Evolutionary conservation across 257 asterid species (phyloP), one percentile per base, ranked within the genome.

Genomic region (Scutellaria barbata): DNA sequence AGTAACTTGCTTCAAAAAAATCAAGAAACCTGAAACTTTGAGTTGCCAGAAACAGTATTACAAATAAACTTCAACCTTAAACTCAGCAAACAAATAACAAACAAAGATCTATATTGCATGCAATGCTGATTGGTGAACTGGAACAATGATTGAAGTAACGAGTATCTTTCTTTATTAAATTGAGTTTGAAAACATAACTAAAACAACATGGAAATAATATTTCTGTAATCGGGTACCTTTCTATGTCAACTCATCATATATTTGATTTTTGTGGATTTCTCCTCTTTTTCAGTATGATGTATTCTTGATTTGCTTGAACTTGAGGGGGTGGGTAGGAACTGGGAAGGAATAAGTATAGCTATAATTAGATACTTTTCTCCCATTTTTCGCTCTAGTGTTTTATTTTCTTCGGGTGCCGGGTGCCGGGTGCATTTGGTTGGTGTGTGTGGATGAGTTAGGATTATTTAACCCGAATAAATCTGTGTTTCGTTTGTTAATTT

Each of bases 101-200:
- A 69, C 22, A 60, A 50, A 47, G 63, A 53, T 65, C 76, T 7
- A 55, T 56, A 52, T 52, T 66, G 72, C 71, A 35, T 39, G 80
- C 60, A 20, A 50, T 18, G 33, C 59, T n/a, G 37, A 54, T 10
- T 22, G 51, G 69, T 63, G 82, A 76, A 77, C 80, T 39, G 18
- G 33, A 72, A 22, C 72, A 73, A 54, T 45, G 68, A 75, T 72
- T 70, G 66, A 71, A 63, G 66, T 13, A 57, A 40, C 0, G 30
- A 13, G 7, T 58, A 60, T 37, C 42, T 60, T 42, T 67, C 78
- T 60, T 67, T 54, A 60, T 62, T 70, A 42, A 64, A 52, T 35
- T 69, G 10, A 76, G 53, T 25, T 41, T 1, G 62, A 73, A 48
- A 30, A 50, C 60, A 17, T 14, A 37, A 64, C 47, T 59, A 46